A percentile compares a stretch with the other conserved stretches of the same genome.
Conservation (phyloP, 2,329 filamentous ascomycete genomes). For the Aspergillus ochraceoroseus region DNA sequence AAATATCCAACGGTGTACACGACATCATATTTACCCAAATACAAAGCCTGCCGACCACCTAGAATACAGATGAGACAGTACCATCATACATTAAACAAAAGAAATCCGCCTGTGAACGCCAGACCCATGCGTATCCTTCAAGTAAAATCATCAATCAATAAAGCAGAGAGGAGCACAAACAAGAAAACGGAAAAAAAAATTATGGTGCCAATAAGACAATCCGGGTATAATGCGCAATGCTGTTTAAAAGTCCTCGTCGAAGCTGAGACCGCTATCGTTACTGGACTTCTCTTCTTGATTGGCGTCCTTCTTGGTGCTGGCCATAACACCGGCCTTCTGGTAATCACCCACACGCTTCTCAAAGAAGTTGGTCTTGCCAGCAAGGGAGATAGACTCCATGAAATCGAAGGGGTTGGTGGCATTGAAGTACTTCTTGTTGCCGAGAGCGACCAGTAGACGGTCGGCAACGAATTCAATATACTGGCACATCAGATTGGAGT, state of each 20-base stretch:
- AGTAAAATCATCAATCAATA: constrained; percentile 30
- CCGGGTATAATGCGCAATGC: constrained; percentile 23
- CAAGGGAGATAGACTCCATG: constrained; percentile 99
- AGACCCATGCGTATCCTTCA: constrained; percentile 33
- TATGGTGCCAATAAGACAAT: constrained; percentile 6
- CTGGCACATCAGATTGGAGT: constrained; percentile 94
- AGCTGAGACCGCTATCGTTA: constrained; percentile 69
- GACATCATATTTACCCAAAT: constrained; percentile 22
- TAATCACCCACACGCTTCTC: constrained; percentile 99
- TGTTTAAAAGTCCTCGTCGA: constrained; percentile 93
- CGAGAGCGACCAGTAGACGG: constrained; percentile 84
- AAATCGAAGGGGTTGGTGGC: constrained; percentile 97
- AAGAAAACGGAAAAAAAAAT: constrained; percentile 20
- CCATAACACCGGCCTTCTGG: constrained; percentile 99
- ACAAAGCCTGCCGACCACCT: constrained; percentile 18
- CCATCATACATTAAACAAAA: constrained; percentile 16
- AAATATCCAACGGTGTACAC: constrained; percentile 23
- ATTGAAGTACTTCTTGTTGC: constrained; percentile 92
- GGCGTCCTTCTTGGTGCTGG: constrained; percentile 70
- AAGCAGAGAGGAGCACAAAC: constrained; percentile 18
- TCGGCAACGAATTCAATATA: constrained; percentile 99
- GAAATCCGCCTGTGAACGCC: constrained; percentile 29
- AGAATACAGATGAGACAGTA: constrained; percentile 9
- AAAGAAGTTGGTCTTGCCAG: constrained; percentile 99
- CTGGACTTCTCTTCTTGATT: constrained; percentile 46